Base-by-base conservation (phyloP, 2,329 filamentous ascomycete genomes). In the Neonectria coccinea region DNA sequence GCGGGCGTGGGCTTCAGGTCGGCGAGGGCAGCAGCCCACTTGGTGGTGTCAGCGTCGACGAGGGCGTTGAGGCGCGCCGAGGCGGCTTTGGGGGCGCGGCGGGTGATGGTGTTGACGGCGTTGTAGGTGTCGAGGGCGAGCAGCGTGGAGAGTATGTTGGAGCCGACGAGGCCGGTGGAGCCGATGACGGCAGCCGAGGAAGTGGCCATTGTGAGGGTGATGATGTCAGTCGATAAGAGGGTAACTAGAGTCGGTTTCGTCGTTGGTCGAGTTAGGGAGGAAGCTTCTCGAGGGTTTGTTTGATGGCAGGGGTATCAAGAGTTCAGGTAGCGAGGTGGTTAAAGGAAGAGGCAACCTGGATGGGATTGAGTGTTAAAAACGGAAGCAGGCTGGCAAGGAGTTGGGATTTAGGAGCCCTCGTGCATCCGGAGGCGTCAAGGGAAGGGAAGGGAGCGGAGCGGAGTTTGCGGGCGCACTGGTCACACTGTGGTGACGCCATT, bases 111-210 rank as follows among this genome's bases (percentile, higher is more conserved):
- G 74, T 86, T 80, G 31, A 92, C 79, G 59, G 84, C 79, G 68
- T 82, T 80, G 77, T 87, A 83, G 67, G 82, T 81, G 59, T 82
- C 79, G 62, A 84, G 79, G 14, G 84, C 75, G 72, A 92, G 84
- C 50, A 93, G 83, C n/a, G 81, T 83, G 7, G 82, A 79, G 74
- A 97, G 89, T 77, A 97, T 94, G 75, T 92, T 83, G 56, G 87
- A 88, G 75, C 95, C 94, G 70, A 85, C 85, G 41, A 91, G 85
- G 75, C 90, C 89, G 60, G 90, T 92, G 71, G 85, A 86, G 67
- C 91, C 91, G 70, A 88, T 85, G 65, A 92, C 76, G 65, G 83
- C 82, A 70, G 84, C 82, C 3, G 83, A 79, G 3, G 84, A 56
- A 71, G 68, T 48, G 42, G 71, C 85, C 69, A 74, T 73, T 48